Evolutionary conservation across 225 moss, liverwort and hornwort genomes (phyloP).

Genomic region (Sphagnum contortum): DNA sequence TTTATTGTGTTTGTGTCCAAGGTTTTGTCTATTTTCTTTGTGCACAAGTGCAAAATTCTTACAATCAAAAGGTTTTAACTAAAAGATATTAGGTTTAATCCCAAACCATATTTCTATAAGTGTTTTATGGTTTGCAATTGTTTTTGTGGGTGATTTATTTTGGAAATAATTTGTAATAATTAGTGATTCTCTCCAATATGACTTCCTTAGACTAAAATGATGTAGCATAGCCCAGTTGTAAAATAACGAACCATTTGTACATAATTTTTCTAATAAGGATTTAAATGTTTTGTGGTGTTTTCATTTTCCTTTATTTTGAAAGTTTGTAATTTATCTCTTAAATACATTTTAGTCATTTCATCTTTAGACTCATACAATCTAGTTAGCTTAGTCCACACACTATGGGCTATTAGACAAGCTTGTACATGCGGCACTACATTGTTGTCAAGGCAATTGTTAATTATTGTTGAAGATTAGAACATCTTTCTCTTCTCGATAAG

Average conservation of each 20-base stretch:
- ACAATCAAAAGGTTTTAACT: background rate
- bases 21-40: background rate
- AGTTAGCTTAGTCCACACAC: too few relatives aligned
- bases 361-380: too few relatives aligned
- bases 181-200: slow-evolving; percentile 1
- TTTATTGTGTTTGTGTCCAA: background rate
- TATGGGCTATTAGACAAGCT: too few relatives aligned
- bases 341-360: too few relatives aligned
- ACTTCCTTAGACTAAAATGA: background rate
- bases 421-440: too few relatives aligned
- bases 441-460: too few relatives aligned
- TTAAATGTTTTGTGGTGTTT: too few relatives aligned
- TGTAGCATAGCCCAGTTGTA: background rate
- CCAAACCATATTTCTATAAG: background rate
- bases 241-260: too few relatives aligned
- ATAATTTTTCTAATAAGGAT: background rate
- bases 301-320: too few relatives aligned
- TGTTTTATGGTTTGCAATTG: background rate
- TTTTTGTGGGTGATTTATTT: slow-evolving; percentile 1
- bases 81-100: background rate
- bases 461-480: too few relatives aligned
- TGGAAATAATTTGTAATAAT: background rate
- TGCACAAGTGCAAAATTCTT: background rate
- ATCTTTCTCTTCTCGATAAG: too few relatives aligned
- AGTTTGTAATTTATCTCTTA: too few relatives aligned